phyloP scores from a whole-genome alignment of 495 filamentous ascomycete species.

The Aspergillus sparsus region DNA sequence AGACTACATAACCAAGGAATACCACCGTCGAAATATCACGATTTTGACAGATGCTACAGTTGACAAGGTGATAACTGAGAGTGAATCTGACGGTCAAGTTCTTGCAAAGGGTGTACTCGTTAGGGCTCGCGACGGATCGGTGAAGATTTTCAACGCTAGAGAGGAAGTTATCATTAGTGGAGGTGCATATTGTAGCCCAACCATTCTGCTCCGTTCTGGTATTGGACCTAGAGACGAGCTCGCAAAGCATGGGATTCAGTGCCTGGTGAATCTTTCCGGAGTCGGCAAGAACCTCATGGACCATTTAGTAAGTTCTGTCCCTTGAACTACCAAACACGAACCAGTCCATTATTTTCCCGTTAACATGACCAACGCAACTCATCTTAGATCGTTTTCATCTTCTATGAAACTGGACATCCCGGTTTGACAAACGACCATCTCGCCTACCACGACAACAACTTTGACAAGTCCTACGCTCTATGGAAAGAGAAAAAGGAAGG shows the following conservation, averaged over 20 bases:
- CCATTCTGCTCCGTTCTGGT: constrained; percentile 57
- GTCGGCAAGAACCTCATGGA: constrained; percentile 59
- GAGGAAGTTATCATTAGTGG: constrained; percentile 56
- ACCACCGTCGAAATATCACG: constrained; percentile 38
- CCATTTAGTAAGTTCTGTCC: constrained; percentile 38
- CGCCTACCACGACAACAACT: constrained; percentile 41
- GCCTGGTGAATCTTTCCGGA: constrained; percentile 50
- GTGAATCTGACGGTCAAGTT: constrained; percentile 11
- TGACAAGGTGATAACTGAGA: constrained; percentile 34
- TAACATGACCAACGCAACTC: neutral
- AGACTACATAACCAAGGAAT: constrained; percentile 47
- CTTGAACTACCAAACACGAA: neutral
- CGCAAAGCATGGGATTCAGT: constrained; percentile 46
- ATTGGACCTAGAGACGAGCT: constrained; percentile 55
- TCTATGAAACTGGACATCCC: constrained; percentile 49
- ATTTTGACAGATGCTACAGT: constrained; percentile 42
- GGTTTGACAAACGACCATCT: constrained; percentile 45
- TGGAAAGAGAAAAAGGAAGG: constrained; percentile 53
- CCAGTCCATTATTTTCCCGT: neutral
- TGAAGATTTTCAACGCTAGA: constrained; percentile 31
- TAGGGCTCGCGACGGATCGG: constrained; percentile 29
- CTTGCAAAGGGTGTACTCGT: constrained; percentile 34
- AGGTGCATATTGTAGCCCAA: constrained; percentile 58
- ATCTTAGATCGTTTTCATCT: constrained; percentile 42
- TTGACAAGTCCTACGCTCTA: constrained; percentile 41